phyloP scores from a whole-genome alignment of 2,329 filamentous ascomycete genomes.

The Penicillium sp. region DNA sequence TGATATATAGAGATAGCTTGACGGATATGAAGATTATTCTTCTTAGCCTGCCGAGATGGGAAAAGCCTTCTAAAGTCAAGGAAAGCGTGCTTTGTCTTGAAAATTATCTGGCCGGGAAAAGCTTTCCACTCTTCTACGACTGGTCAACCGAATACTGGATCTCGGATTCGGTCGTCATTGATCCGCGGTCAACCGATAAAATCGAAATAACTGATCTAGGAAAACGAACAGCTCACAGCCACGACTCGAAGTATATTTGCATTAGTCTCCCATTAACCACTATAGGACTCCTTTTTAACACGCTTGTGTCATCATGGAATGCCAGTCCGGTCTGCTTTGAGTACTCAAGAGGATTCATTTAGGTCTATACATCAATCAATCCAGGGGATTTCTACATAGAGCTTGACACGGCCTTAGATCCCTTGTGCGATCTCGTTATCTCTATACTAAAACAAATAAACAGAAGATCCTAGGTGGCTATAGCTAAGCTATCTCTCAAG shows the following conservation, averaged over 20 bases:
- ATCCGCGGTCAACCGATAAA: not conserved
- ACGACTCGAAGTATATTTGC: not conserved
- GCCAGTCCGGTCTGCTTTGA: slow-evolving; percentile 1
- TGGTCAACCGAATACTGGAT: no score
- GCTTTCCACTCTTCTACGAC: no score
- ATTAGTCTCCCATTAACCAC: not conserved
- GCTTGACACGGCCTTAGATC: not conserved
- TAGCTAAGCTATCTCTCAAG: not conserved
- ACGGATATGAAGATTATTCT: not conserved
- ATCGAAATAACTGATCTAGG: not conserved
- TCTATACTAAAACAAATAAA: not conserved
- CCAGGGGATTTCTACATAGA: not conserved
- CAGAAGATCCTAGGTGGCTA: not conserved
- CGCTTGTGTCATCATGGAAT: not conserved
- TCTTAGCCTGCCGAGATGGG: not conserved
- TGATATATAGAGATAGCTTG: no score
- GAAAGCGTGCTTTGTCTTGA: no score
- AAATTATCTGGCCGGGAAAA: no score
- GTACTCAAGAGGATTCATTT: not conserved
- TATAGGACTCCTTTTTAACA: not conserved
- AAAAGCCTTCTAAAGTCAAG: no score
- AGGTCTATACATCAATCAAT: not conserved
- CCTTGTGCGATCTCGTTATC: not conserved
- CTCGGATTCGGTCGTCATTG: not conserved
- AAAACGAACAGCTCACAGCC: not conserved